Evolutionary conservation across 2,329 filamentous ascomycete species (phyloP).

Genomic region (Pseudovirgaria hyperparasitica): DNA sequence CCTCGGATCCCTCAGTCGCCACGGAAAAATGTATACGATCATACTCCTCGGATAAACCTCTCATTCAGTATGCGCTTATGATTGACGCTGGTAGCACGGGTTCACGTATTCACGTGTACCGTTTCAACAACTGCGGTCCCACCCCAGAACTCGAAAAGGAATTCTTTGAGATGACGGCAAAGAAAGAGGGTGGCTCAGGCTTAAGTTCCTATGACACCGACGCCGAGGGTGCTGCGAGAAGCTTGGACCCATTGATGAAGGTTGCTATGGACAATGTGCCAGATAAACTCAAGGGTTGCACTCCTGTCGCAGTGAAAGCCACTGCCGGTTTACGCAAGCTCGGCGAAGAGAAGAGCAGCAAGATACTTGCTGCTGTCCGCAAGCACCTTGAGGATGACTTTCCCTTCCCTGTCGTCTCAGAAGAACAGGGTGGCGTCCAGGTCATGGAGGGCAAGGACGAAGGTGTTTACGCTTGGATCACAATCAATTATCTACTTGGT

Average conservation of each 20-base stretch:
- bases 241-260: constrained; percentile 76
- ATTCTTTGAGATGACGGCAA: constrained; percentile 86
- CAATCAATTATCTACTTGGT: constrained; percentile 93
- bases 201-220: constrained; percentile 81
- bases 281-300: constrained; percentile 80
- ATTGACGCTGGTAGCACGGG: constrained; percentile 96
- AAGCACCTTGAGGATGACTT: constrained; percentile 74
- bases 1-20: constrained; percentile 46
- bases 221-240: constrained; percentile 77
- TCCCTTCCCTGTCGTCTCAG: constrained; percentile 85
- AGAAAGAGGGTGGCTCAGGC: constrained; percentile 63
- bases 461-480: constrained; percentile 98
- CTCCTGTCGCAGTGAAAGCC: constrained; percentile 92
- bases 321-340: constrained; percentile 87
- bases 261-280: constrained; percentile 77
- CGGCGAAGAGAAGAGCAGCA: constrained; percentile 65
- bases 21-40: constrained; percentile 71
- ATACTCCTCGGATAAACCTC: constrained; percentile 74
- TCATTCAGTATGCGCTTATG: constrained; percentile 97
- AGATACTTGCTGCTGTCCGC: constrained; percentile 77
- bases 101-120: constrained; percentile 95
- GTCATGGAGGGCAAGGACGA: constrained; percentile 98
- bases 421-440: constrained; percentile 73
- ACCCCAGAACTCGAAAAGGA: constrained; percentile 93
- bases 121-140: constrained; percentile 95